phyloP scores from a whole-genome alignment of 331 rosid genomes.

The Quercus lobata region DNA sequence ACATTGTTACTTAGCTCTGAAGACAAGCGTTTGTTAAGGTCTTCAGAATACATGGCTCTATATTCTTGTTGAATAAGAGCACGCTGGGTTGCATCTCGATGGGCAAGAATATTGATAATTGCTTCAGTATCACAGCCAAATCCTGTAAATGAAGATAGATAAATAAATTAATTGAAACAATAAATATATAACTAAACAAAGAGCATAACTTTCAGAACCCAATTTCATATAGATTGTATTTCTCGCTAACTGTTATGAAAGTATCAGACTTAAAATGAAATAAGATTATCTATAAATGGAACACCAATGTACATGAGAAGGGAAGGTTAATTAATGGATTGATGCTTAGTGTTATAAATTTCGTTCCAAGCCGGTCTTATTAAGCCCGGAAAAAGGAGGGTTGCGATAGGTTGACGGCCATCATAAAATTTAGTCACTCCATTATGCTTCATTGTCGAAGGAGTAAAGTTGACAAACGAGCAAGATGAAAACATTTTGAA shows the following conservation, averaged over 20 bases:
- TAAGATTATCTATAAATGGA: background rate
- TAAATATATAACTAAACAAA: background rate
- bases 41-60: slow-evolving; percentile 42
- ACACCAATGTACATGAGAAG: background rate
- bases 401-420: no score
- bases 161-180: background rate
- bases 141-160: slow-evolving; percentile 28
- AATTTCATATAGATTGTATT: background rate
- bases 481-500: no score
- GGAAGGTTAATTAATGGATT: background rate
- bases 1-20: slow-evolving; percentile 53
- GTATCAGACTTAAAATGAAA: background rate
- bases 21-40: slow-evolving; percentile 48
- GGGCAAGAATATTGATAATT: slow-evolving; percentile 59
- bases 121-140: slow-evolving; percentile 52
- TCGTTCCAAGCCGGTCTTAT: no score
- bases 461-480: no score
- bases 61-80: slow-evolving; percentile 66
- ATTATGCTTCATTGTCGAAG: no score
- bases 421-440: no score
- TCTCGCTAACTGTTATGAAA: background rate
- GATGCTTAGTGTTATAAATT: background rate
- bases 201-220: background rate
- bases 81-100: slow-evolving; percentile 57
- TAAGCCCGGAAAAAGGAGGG: no score